Conservation (phyloP, 169 alveolate species). For the Eimeria falciformis region DNA sequence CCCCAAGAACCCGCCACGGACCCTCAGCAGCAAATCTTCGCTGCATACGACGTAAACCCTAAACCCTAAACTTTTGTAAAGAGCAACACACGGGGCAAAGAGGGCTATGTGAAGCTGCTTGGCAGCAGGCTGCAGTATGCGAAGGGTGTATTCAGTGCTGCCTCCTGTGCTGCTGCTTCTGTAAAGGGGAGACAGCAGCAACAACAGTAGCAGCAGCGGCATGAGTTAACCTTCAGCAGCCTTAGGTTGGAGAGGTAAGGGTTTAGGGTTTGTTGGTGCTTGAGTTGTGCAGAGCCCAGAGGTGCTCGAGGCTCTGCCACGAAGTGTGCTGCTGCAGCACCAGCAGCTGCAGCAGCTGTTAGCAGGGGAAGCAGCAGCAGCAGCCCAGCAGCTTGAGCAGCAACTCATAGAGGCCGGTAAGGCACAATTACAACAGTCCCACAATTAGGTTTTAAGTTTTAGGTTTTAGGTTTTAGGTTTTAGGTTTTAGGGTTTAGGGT, state of each 20-base stretch:
- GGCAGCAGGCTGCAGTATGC: no score
- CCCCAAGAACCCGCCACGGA: slow-evolving; percentile 1
- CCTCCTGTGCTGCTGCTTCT: no score
- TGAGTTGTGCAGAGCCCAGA: neutral
- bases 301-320: slow-evolving; percentile 34
- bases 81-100: no score
- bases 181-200: no score
- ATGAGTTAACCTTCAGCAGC: no score
- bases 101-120: no score
- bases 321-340: slow-evolving; percentile 25
- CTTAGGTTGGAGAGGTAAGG: no score
- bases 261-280: neutral
- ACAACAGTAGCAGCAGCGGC: no score
- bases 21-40: slow-evolving; percentile 43
- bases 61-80: slow-evolving; percentile 12
- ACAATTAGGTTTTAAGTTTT: no score
- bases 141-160: no score
- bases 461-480: no score
- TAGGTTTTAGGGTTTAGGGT: no score
- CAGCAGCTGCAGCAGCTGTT: slow-evolving; percentile 41
- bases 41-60: slow-evolving; percentile 40
- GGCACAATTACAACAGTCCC: neutral
- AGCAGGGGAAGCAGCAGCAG: neutral
- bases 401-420: neutral
- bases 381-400: slow-evolving; percentile 36